Evolutionary conservation across 23 red algal genomes (phyloP).

Genomic region (Gracilaria vermiculophylla): DNA sequence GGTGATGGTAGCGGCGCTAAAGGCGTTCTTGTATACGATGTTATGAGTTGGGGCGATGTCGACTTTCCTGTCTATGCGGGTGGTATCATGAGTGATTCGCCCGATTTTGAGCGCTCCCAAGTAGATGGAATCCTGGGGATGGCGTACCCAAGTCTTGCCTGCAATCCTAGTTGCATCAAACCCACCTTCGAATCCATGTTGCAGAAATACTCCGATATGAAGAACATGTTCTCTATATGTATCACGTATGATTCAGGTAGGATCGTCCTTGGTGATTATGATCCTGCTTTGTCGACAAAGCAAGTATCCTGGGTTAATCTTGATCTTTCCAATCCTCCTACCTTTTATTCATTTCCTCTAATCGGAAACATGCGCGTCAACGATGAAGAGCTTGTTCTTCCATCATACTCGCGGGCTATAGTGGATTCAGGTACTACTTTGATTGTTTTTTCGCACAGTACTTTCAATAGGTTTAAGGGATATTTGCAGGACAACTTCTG

Average conservation of each 20-base stretch:
- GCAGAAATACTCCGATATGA: conserved; percentile 45
- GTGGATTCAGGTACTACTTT: conserved; percentile 94
- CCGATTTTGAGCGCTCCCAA: conserved; percentile 78
- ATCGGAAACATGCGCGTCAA: conserved; percentile 54
- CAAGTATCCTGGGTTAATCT: conserved; percentile 71
- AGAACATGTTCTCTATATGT: conserved; percentile 85
- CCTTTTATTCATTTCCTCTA: conserved; percentile 62
- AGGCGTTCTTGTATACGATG: conserved; percentile 74
- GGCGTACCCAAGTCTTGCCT: conserved; percentile 82
- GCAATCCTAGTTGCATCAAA: conserved; percentile 87
- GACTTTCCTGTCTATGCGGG: conserved; percentile 75
- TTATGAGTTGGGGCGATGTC: conserved; percentile 70
- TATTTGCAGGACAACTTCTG: conserved; percentile 84
- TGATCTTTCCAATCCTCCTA: conserved; percentile 62
- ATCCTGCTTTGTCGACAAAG: conserved; percentile 41
- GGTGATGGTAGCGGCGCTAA: conserved; percentile 83
- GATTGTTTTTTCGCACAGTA: conserved; percentile 70
- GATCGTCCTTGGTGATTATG: conserved; percentile 86
- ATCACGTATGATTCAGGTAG: conserved; percentile 74
- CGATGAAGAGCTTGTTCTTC: conserved; percentile 41
- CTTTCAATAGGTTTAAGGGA: conserved; percentile 65
- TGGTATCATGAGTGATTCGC: conserved; percentile 68
- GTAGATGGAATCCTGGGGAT: conserved; percentile 94
- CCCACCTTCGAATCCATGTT: conserved; percentile 91
- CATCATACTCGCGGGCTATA: conserved; percentile 55